phyloP scores from a whole-genome alignment of 2,329 filamentous ascomycete genomes.

The Verticillium zaregamsianum region DNA sequence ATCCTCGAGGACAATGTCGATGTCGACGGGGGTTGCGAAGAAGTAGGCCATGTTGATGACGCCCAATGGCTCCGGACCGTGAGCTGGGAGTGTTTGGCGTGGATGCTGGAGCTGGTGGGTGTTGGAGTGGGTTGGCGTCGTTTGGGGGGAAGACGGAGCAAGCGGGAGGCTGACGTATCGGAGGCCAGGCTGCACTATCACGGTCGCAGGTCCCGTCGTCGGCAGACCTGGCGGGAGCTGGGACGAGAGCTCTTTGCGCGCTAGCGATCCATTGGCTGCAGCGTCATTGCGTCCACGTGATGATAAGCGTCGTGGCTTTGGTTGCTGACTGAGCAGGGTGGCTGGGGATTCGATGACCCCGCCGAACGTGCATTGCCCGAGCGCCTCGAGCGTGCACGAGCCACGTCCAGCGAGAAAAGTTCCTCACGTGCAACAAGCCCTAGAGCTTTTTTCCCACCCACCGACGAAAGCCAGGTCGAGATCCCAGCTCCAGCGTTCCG shows the following conservation, averaged over 20 bases:
- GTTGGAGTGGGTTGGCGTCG: background rate
- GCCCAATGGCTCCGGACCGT: background rate
- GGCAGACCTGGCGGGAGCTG: background rate
- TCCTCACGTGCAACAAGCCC: slow-evolving; percentile 37
- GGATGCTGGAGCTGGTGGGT: background rate
- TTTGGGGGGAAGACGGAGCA: background rate
- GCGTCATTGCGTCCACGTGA: background rate
- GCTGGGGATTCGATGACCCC: background rate
- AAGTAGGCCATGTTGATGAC: slow-evolving; percentile 78
- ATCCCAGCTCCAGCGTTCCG: slow-evolving; percentile 6
- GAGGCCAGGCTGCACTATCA: background rate
- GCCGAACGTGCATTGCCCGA: background rate
- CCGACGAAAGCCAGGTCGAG: slow-evolving; percentile 12
- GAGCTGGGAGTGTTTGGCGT: background rate
- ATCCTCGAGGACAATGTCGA: slow-evolving; percentile 96
- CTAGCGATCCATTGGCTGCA: background rate
- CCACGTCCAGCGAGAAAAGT: background rate
- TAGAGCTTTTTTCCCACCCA: slow-evolving; percentile 40
- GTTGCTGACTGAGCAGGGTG: background rate
- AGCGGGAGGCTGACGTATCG: background rate
- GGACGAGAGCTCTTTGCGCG: background rate
- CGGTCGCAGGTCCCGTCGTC: background rate
- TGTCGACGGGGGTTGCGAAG: slow-evolving; percentile 97
- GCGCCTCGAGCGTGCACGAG: background rate
- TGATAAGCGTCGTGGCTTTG: background rate